phyloP scores from a whole-genome alignment of 148 eudicot genomes.

The Diospyros lotus region DNA sequence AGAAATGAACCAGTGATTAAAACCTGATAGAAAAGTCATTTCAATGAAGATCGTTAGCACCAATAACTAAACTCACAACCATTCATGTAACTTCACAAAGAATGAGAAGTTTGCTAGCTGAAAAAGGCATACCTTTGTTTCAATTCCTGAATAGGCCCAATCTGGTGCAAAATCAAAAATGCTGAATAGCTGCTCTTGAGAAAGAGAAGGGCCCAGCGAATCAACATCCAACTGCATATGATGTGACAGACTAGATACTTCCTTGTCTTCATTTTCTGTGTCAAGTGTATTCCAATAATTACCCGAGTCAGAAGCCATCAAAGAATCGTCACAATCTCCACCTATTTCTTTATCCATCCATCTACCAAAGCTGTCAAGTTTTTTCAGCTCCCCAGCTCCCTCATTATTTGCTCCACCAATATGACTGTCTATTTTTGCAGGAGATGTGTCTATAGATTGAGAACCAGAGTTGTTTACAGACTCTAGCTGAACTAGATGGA shows the following conservation, averaged over 20 bases:
- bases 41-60: not conserved
- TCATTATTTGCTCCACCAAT: slow-evolving; percentile 15
- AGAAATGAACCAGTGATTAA: slow-evolving; percentile 15
- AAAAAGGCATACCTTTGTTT: slow-evolving; percentile 39
- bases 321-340: slow-evolving; percentile 44
- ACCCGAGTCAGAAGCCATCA: slow-evolving; percentile 43
- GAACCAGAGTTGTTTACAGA: slow-evolving; percentile 8
- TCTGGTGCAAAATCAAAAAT: slow-evolving; percentile 58
- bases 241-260: slow-evolving; percentile 29
- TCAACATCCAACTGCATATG: slow-evolving; percentile 36
- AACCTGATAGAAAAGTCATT: slow-evolving; percentile 10
- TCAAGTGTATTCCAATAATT: slow-evolving; percentile 52
- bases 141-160: slow-evolving; percentile 38
- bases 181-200: slow-evolving; percentile 67
- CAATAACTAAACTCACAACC: not conserved
- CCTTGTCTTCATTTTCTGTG: slow-evolving; percentile 36
- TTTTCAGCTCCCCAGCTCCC: slow-evolving; percentile 42
- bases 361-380: slow-evolving; percentile 65
- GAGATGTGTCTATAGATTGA: not conserved
- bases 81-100: not conserved
- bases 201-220: slow-evolving; percentile 55
- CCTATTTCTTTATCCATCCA: slow-evolving; percentile 66
- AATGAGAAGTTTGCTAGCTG: not conserved
- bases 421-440: slow-evolving; percentile 6
- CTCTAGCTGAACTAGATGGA: not conserved